phyloP scores from a whole-genome alignment of 805 yeast genomes.

The Pichia exigua region DNA sequence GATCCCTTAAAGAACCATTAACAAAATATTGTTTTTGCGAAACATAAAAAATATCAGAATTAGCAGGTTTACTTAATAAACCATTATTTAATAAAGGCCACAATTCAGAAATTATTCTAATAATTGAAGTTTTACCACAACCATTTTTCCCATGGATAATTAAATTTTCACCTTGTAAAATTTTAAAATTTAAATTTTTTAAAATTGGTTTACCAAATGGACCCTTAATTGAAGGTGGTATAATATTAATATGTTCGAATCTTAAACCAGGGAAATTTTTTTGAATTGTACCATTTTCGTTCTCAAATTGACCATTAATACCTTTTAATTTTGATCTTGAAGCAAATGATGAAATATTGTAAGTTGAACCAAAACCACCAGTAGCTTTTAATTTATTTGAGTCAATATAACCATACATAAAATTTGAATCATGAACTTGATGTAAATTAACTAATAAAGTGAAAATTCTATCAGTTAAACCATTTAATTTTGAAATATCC shows the following conservation, averaged over 20 bases:
- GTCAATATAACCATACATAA: slow-evolving; percentile 36
- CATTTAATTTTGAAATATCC: slow-evolving; percentile 84
- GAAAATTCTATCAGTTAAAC: slow-evolving; percentile 83
- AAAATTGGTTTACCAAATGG: slow-evolving; percentile 52
- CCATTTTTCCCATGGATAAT: slow-evolving; percentile 84
- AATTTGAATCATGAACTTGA: slow-evolving; percentile 63
- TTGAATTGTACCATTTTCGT: slow-evolving; percentile 62
- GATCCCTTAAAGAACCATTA: slow-evolving; percentile 80
- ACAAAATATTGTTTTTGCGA: slow-evolving; percentile 85
- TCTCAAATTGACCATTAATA: neutral
- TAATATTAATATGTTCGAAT: slow-evolving; percentile 74
- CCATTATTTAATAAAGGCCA: slow-evolving; percentile 85
- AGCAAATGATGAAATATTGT: slow-evolving; percentile 26
- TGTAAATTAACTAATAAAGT: slow-evolving; percentile 69
- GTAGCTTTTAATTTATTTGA: slow-evolving; percentile 10
- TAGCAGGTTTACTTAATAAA: slow-evolving; percentile 66
- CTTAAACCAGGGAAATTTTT: slow-evolving; percentile 69
- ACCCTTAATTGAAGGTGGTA: slow-evolving; percentile 64
- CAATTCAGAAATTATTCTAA: slow-evolving; percentile 74
- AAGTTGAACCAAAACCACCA: slow-evolving; percentile 27
- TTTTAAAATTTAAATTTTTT: slow-evolving; percentile 52
- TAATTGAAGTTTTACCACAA: slow-evolving; percentile 81
- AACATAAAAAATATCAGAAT: slow-evolving; percentile 61
- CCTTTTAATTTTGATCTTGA: slow-evolving; percentile 20
- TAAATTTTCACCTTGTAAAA: slow-evolving; percentile 57